A percentile compares a stretch with the other conserved stretches of the same genome.
These are phyloP conservation scores for Pyracantha coccinea DNA, from an alignment of 331 rosid species.

Conservation along the genomic window DNA sequence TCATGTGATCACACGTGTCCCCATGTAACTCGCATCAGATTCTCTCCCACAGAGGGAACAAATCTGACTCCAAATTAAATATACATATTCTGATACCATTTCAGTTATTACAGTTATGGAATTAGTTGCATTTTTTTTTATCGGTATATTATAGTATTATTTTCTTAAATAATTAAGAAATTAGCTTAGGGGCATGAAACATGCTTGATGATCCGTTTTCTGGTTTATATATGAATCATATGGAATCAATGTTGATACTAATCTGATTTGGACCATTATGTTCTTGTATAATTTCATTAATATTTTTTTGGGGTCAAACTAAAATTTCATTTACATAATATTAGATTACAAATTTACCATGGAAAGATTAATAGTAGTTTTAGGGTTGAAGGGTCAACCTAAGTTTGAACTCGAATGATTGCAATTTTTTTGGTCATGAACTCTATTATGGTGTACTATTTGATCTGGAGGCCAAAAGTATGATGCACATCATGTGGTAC, in stretches of 20 bases:
- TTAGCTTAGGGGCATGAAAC: not conserved
- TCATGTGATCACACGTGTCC: slow-evolving; percentile 43
- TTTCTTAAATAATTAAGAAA: not conserved
- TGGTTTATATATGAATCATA: slow-evolving; percentile 3
- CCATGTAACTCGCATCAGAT: slow-evolving; percentile 53
- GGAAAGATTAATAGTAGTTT: not conserved
- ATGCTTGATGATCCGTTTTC: not conserved
- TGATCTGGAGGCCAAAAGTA: no score
- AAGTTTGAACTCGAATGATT: no score
- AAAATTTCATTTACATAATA: not conserved
- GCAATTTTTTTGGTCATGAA: no score
- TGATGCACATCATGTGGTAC: no score
- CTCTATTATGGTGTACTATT: no score
- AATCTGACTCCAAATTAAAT: slow-evolving; percentile 30
- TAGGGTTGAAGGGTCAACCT: no score
- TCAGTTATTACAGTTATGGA: slow-evolving; percentile 85
- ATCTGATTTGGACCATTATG: not conserved
- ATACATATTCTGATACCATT: slow-evolving; percentile 22
- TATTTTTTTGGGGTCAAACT: not conserved
- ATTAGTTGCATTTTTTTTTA: slow-evolving; percentile 42
- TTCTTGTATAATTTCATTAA: not conserved
- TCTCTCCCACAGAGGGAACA: slow-evolving; percentile 24
- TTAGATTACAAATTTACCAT: not conserved
- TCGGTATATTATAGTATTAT: not conserved
- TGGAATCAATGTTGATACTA: not conserved